phyloP scores from a whole-genome alignment of 257 asterid species.

The Ballota nigra region DNA sequence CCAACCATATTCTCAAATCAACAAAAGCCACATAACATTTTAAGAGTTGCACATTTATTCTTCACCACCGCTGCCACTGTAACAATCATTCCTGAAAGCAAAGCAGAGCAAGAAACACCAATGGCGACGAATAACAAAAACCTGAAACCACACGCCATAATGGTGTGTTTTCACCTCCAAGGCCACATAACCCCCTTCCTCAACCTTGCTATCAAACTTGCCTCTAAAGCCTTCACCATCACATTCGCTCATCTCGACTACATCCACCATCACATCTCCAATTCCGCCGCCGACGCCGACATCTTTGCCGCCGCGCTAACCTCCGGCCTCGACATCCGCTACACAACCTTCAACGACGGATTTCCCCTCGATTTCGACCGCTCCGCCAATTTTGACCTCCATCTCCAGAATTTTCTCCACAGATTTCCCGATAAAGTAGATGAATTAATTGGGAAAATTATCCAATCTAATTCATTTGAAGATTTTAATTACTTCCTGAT shows the following conservation, averaged over 20 bases:
- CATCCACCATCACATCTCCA: constrained; percentile 48
- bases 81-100: no score
- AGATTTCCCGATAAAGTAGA: constrained; percentile 46
- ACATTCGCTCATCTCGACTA: constrained; percentile 55
- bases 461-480: constrained; percentile 15
- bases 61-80: no score
- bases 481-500: constrained; percentile 33
- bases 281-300: constrained; percentile 32
- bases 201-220: constrained; percentile 62
- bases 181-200: constrained; percentile 73
- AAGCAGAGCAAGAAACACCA: no score
- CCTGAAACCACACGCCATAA: constrained; percentile 58
- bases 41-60: no score
- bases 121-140: constrained; percentile 10
- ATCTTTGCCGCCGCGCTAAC: constrained; percentile 45
- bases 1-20: no score
- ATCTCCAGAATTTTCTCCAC: constrained; percentile 12
- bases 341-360: constrained; percentile 54
- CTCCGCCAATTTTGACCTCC: constrained; percentile 15
- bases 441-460: constrained; percentile 29
- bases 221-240: constrained; percentile 66
- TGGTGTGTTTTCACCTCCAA: constrained; percentile 58
- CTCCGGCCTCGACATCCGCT: constrained; percentile 58
- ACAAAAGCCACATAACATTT: no score
- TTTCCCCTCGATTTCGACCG: constrained; percentile 45